Evolutionary conservation across 2,329 filamentous ascomycete species (phyloP).

Genomic region (Pseudogymnoascus sp.): DNA sequence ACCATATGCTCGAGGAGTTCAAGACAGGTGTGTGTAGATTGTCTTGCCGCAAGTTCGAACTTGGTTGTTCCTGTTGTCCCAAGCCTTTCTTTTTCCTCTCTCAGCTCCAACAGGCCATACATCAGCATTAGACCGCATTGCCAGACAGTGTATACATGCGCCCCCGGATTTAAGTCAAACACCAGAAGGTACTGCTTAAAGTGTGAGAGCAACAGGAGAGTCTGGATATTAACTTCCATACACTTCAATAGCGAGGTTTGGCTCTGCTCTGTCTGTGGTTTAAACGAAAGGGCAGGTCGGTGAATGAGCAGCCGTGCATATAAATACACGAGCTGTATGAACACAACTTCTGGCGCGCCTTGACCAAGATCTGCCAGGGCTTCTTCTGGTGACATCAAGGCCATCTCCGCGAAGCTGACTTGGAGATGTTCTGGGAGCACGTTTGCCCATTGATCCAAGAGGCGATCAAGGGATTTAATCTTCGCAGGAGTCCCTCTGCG

Average conservation of each 20-base stretch:
- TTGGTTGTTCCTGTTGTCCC: neutral
- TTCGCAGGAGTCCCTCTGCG: constrained; percentile 14
- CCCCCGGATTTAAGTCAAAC: constrained; percentile 13
- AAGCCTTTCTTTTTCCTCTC: neutral
- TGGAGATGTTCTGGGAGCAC: constrained; percentile 15
- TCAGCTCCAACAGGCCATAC: constrained; percentile 12
- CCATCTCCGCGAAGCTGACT: constrained; percentile 5
- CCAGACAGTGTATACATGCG: constrained; percentile 15
- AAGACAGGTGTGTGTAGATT: neutral
- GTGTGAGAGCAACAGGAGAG: neutral
- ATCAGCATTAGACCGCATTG: constrained; percentile 14
- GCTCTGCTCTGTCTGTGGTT: neutral
- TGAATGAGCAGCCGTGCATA: constrained; percentile 12
- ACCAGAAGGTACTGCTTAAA: constrained; percentile 5
- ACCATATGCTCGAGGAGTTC: constrained; percentile 1
- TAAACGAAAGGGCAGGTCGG: constrained; percentile 13
- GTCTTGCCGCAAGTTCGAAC: neutral
- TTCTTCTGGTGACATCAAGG: constrained; percentile 1
- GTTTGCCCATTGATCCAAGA: constrained; percentile 14
- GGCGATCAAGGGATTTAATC: constrained; percentile 12
- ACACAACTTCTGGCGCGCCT: constrained; percentile 13
- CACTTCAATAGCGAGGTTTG: neutral
- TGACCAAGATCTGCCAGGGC: neutral
- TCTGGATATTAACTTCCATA: neutral
- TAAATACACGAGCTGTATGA: constrained; percentile 14